Base-by-base conservation (phyloP, 345 rosid genomes). In the Microthlaspi erraticum region DNA sequence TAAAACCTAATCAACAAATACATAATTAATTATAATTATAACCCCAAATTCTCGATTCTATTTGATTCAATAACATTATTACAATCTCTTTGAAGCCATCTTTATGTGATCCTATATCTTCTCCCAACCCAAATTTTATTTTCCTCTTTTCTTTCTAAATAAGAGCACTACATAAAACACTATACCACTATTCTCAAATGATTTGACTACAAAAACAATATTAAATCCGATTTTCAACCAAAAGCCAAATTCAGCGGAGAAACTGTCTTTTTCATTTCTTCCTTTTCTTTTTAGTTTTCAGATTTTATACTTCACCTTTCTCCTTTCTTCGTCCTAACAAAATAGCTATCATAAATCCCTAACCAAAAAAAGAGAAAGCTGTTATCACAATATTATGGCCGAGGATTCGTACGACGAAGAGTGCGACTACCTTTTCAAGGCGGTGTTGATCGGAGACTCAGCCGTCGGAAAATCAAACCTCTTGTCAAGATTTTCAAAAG, bases 381-480 rank as follows among this genome's bases (percentile, higher is more conserved):
- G 32, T 48, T 8, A 8, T 66, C 44, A 41, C 18, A 14, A 6
- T 26, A 6, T 26, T 26, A 73, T 74, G 77, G 72, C 72, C 0
- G 85, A 72, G 6, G 88, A 83, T 74, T 74, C 91, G 2, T 83
- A 84, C 36, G 98, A 89, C 9, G 96, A 89, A 78, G 96, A 89
- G 83, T 92, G 92, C 53, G 98, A 92, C 77, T 92, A 89, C 65
- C 69, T 89, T 36, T 92, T 92, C 72, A 92, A 92, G 77, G 85
- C 93, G 1, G 97, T 91, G 20, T 56, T 91, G 74, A 89, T 85
- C 2, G 97, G 96, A 2, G 93, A 89, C 71, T 89, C 96, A 12
- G 96, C 89, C 0, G 96, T 91, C 33, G 96, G 97, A 65, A 91
- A 91, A 80, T 89, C 97, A 8, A 91, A 91, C 70, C 86, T 91